A percentile compares a stretch with the other conserved stretches of the same genome.
These are phyloP conservation scores for Annona squamosa DNA, from an alignment of 164 flowering plant genomes.

Conservation along the genomic window DNA sequence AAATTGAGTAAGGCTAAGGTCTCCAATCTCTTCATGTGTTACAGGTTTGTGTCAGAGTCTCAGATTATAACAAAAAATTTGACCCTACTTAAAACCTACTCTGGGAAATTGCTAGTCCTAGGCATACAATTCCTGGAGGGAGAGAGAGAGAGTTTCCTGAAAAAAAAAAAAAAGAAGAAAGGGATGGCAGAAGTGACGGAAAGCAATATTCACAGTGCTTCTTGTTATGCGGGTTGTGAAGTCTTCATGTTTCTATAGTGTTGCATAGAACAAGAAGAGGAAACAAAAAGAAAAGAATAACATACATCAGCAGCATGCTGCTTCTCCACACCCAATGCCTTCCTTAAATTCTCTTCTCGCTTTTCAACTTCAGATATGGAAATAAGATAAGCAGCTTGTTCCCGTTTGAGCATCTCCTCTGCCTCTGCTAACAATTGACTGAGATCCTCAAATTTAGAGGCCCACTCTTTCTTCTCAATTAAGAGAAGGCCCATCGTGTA, in stretches of 20 bases:
- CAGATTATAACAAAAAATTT: too few species aligned
- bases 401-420: conserved; percentile 63
- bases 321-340: conserved; percentile 60
- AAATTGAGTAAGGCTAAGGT: too few species aligned
- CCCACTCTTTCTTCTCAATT: conserved; percentile 82
- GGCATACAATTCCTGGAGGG: too few species aligned
- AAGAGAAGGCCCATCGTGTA: conserved; percentile 88
- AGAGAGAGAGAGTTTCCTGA: too few species aligned
- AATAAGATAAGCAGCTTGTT: conserved; percentile 59
- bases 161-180: too few species aligned
- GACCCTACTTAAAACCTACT: too few species aligned
- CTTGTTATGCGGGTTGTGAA: background rate
- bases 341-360: conserved; percentile 65
- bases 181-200: too few species aligned
- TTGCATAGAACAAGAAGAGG: background rate
- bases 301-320: conserved; percentile 72
- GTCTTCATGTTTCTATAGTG: background rate
- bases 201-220: background rate
- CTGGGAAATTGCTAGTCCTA: too few species aligned
- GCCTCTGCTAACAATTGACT: conserved; percentile 49
- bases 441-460: conserved; percentile 46
- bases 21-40: too few species aligned
- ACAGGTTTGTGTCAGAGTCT: too few species aligned
- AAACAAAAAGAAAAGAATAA: background rate
- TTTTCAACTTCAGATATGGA: conserved; percentile 63